Evolutionary conservation across 352 stramenopile species (phyloP), one percentile per base, ranked within the genome.

Genomic region (Globisporangium abappressorium): DNA sequence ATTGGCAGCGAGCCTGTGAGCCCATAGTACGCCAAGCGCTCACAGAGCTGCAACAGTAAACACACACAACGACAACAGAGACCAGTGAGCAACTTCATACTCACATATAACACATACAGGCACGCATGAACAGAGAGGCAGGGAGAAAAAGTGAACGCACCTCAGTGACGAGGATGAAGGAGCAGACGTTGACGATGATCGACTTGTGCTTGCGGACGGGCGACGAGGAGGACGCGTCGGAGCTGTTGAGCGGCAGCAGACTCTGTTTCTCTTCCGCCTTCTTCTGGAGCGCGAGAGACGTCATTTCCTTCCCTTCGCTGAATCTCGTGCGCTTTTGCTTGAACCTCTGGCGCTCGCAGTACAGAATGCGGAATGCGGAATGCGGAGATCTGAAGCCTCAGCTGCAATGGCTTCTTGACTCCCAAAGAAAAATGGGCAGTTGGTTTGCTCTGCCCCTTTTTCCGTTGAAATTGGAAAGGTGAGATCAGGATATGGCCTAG

Each of bases 111-210:
- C 38, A 43, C 58, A 56, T 14, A 8, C 22, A 20, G 2, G n/a
- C 12, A 51, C 24, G 54, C 28, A 5, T 33, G 47, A 61, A 5
- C 30, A 2, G 12, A 57, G 26, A 33, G 24, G 8, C 33, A 41
- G 36, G 5, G 38, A 14, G 18, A 70, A 20, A 55, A 9, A 28
- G 12, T 7, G 33, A 20, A 49, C 64, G 22, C 62, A 89, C 80
- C 72, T 95, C 88, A 2, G 88, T 93, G 61, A 93, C 84, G 63
- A 96, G 86, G 64, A 96, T 96, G 74, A 90, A 96, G 1, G 86
- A 93, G 78, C 88, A 96, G 60, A 95, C 84, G 72, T 74, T 92
- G 54, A 93, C 62, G 69, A 95, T 93, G 68, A 94, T 90, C 30
- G 88, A 95, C 64, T 82, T 80, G 63, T 87, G 77, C 49, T 68